These are phyloP conservation scores for Rhizopogon rudus DNA, from an alignment of 768 basidiomycete genomes.

Conservation along the genomic window DNA sequence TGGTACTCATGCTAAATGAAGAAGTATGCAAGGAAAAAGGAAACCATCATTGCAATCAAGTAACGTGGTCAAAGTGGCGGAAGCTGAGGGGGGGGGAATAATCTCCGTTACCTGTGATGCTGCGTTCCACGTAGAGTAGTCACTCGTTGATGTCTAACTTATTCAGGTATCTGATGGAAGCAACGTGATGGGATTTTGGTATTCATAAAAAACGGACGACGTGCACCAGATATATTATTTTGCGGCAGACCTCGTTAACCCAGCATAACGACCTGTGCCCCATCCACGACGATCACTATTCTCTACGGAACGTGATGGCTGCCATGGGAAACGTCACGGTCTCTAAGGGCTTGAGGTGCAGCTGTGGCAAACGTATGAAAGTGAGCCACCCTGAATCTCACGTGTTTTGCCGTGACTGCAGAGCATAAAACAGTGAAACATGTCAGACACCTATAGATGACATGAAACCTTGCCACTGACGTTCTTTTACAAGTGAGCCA, in stretches of 20 bases:
- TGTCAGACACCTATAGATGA: not conserved
- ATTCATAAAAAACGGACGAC: not conserved
- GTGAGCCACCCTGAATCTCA: slow-evolving; percentile 24
- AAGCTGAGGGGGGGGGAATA: too few species aligned
- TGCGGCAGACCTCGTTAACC: not conserved
- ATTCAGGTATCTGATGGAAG: not conserved
- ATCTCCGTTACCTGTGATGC: too few species aligned
- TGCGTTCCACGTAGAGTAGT: not conserved
- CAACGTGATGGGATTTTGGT: not conserved
- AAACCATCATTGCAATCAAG: too few species aligned
- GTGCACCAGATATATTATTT: not conserved
- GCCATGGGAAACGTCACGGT: slow-evolving; percentile 13
- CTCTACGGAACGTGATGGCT: slow-evolving; percentile 11
- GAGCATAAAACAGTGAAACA: not conserved
- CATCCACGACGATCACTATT: not conserved
- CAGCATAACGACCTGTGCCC: not conserved
- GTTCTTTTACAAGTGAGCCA: slow-evolving; percentile 24
- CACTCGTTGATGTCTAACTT: not conserved
- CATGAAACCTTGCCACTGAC: slow-evolving; percentile 9
- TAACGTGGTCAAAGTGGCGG: too few species aligned
- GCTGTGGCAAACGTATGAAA: slow-evolving; percentile 23
- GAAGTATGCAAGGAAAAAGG: too few species aligned
- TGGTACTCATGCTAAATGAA: too few species aligned
- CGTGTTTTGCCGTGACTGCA: slow-evolving; percentile 25
- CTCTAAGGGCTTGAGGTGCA: slow-evolving; percentile 16